These are phyloP conservation scores for Mallotus japonicus DNA, from an alignment of 441 rosid species.

Conservation along the genomic window DNA sequence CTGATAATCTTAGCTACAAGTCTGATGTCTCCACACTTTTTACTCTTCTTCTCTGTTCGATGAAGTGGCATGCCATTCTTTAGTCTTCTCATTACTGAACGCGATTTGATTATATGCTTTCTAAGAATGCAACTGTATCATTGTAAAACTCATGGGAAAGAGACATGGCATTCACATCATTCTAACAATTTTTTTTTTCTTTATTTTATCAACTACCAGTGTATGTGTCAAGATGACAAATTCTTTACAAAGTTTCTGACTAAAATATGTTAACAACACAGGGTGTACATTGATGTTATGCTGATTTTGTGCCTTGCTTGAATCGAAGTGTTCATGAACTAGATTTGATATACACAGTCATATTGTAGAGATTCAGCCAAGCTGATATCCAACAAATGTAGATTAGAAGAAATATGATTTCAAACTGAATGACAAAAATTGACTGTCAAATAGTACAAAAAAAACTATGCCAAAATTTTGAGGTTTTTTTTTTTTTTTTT, in stretches of 20 bases:
- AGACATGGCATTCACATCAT: not conserved
- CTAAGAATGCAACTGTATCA: not conserved
- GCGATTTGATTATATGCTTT: not conserved
- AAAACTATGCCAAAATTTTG: too few species aligned
- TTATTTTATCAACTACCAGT: not conserved
- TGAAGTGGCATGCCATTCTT: not conserved
- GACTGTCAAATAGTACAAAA: too few species aligned
- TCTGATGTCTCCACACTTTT: not conserved
- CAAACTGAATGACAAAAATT: too few species aligned
- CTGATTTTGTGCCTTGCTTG: conserved; percentile 52
- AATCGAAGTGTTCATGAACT: conserved; percentile 16
- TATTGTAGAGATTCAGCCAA: not conserved
- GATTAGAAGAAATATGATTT: too few species aligned
- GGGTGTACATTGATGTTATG: conserved; percentile 77
- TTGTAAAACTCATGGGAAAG: not conserved
- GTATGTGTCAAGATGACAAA: too few species aligned
- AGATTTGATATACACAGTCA: not conserved
- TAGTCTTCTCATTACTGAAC: not conserved
- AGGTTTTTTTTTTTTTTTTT: too few species aligned
- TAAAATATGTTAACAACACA: conserved; percentile 33
- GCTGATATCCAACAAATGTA: not conserved
- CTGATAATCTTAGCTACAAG: too few species aligned
- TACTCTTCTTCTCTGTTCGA: not conserved
- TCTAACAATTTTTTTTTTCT: not conserved
- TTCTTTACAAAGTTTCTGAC: conserved; percentile 8